A percentile compares a stretch with the other conserved stretches of the same genome.
These are phyloP conservation scores for Myxozyma mucilagina DNA, from an alignment of 805 yeast genomes.

Conservation along the genomic window DNA sequence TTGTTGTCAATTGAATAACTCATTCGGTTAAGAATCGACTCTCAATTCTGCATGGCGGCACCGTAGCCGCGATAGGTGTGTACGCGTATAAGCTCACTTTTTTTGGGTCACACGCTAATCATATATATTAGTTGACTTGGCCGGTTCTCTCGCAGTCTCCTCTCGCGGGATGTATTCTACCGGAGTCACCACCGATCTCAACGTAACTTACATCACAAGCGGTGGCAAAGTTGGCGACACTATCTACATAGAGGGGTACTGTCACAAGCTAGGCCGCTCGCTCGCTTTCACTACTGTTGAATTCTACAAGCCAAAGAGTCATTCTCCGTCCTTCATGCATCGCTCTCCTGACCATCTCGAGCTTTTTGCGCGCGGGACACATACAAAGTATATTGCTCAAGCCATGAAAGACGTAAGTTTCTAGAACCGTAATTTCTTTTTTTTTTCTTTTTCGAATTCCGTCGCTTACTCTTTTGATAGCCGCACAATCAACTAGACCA, in stretches of 20 bases:
- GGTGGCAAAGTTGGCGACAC: constrained; percentile 42
- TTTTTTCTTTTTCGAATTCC: not conserved
- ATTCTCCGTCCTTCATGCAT: constrained; percentile 3
- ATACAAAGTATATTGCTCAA: constrained; percentile 45
- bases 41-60: constrained; percentile 46
- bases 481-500: constrained; percentile 20
- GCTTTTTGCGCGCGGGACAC: constrained; percentile 46
- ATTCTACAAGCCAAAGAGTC: constrained; percentile 35
- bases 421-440: not conserved
- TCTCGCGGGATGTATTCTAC: constrained; percentile 46
- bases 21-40: constrained; percentile 40
- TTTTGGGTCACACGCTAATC: not conserved
- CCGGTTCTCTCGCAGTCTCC: constrained; percentile 48
- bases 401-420: constrained; percentile 42
- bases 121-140: constrained; percentile 41
- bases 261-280: constrained; percentile 44
- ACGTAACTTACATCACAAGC: constrained; percentile 43
- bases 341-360: constrained; percentile 8
- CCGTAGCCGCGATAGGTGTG: constrained; percentile 40
- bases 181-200: constrained; percentile 48
- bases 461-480: not conserved
- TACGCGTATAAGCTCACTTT: not conserved
- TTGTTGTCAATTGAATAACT: not conserved
- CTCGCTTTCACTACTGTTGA: constrained; percentile 47
- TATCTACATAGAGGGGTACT: constrained; percentile 35